Evolutionary conservation across 768 basidiomycete species (phyloP), one percentile per base, ranked within the genome.

Genomic region (Cubamyces lactineus): DNA sequence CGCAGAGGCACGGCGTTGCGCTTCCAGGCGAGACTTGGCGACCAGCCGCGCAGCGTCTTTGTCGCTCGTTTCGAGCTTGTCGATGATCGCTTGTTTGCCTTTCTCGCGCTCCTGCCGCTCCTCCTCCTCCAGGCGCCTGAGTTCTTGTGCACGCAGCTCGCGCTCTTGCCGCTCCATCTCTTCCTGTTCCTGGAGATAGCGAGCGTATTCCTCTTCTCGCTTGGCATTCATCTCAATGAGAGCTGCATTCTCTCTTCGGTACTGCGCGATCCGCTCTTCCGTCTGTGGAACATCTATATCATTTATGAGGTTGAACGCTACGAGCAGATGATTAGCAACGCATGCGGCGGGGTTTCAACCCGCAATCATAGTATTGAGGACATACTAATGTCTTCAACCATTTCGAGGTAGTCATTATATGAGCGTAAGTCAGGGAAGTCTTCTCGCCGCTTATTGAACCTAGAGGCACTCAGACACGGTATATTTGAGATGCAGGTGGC

Each of bases 371-470:
- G 30, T 24, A 17, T 9, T 15, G 43, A 16, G 9, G 9, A 71
- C 86, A 71, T 65, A 87, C 88, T 85, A 66, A 98, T 89, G 69
- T 97, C 93, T 76, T 99, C 96, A 2, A 96, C 94, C 73, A 93
- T 87, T 74, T 99, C 95, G 12, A 99, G 83, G 72, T 98, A 98
- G 72, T 98, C 91, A 69, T 99, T 97, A 75, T 96, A 98, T 16
- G 84, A 80, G 12, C 84, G 81, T 43, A 92, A 79, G 71, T 89
- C 87, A 0, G 76, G 75, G 72, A 99, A 99, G 74, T 99, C 97
- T 57, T 96, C 92, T 43, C 87, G 78, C 30, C 89, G 84, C 76
- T 98, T 98, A 75, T 98, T 98, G 74, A 98, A 98, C 67, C 96
- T 98, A 64, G 41, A 47, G 34, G 40, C 15, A 19, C 49, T 59